Evolutionary conservation across 1,284 basidiomycete genomes (phyloP), one percentile per base, ranked within the genome.

Genomic region (Moniliella sp.): DNA sequence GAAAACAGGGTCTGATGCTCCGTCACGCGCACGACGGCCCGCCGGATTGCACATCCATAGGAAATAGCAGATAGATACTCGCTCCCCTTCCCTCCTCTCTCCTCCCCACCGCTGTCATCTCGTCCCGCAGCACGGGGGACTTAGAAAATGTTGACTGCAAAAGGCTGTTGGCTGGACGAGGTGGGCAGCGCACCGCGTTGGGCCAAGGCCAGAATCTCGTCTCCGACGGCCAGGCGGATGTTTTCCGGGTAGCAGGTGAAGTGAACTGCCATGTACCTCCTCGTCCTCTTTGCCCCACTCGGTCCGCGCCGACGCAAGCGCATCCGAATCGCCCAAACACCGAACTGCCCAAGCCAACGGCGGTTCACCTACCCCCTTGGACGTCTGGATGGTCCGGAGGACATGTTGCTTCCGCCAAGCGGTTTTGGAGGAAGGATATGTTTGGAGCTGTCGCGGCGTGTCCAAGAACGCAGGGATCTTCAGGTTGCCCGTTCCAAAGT

Each of bases 391-490:
- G 10, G 56, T 52, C n/a, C 43, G 35, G 1, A 61, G 37, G 14
- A 46, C 44, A 0, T 46, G 44, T 29, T 51, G 46, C 31, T 50
- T 46, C 19, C 33, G 30, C 11, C 34, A 25, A n/a, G 36, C 29
- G 12, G 37, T 39, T 18, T 55, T 53, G 16, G 61, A 36, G 32
- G 61, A 55, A 19, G 48, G 46, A 19, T 61, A 46, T 14, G 56
- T 42, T 43, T 62, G 49, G 17, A 52, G 46, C 31, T 48, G 46
- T n/a, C n/a, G n/a, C 2, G 61, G 61, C 7, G 57, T 60, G 34
- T 63, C 60, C 7, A 48, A 35, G 37, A 61, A 59, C 0, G 50
- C 53, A 0, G 61, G 61, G 27, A 62, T 61, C 46, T 61, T 61
- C 50, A 54, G 52, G 35, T 42, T 50, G 15, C 61, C 59, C 3